Evolutionary conservation across 1,284 basidiomycete species (phyloP), one percentile per base, ranked within the genome.

Genomic region (Pseudomicrostroma phylloplanum): DNA sequence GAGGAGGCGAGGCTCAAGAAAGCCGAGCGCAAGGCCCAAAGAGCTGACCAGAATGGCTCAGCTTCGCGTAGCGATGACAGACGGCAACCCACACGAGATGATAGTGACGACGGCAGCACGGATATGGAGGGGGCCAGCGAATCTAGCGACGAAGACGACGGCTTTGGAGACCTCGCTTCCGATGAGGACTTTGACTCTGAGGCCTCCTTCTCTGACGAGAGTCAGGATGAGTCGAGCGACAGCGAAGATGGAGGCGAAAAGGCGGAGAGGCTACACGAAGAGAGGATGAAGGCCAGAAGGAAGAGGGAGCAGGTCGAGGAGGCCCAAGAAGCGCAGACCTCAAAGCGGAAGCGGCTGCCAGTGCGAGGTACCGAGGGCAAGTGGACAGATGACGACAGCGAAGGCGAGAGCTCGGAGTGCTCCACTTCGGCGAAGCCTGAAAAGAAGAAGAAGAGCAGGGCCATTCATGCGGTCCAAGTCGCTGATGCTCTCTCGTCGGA

Each of bases 91-190:
- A 13, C n/a, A 19, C 17, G 9, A 19, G 21, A 57, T 19, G 60
- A 48, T 26, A 54, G 51, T 25, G 51, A 54, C 23, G 51, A 19
- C 7, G 58, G 36, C 19, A 62, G 61, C 36, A 62, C 61, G 12
- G 61, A 62, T 30, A 62, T 62, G 61, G 57, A 62, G 40, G 61
- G 61, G 12, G 46, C 54, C 15, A 62, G 60, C 57, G 25, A 36
- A 13, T 25, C 12, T 1, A 62, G 61, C 26, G 61, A 53, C 17
- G 61, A 59, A 12, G 57, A 54, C 6, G 40, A 36, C 30, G 36
- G 46, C 9, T 25, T 61, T 26, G 23, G 9, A 53, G 59, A 51
- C 15, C 19, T 26, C 25, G 60, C 30, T 8, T 57, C 56, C 17
- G 55, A 56, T 48, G 46, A 48, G 3, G 51, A 54, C 51, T 54